phyloP scores from a whole-genome alignment of 139 green algal genomes.

The Chlorella sp. region DNA sequence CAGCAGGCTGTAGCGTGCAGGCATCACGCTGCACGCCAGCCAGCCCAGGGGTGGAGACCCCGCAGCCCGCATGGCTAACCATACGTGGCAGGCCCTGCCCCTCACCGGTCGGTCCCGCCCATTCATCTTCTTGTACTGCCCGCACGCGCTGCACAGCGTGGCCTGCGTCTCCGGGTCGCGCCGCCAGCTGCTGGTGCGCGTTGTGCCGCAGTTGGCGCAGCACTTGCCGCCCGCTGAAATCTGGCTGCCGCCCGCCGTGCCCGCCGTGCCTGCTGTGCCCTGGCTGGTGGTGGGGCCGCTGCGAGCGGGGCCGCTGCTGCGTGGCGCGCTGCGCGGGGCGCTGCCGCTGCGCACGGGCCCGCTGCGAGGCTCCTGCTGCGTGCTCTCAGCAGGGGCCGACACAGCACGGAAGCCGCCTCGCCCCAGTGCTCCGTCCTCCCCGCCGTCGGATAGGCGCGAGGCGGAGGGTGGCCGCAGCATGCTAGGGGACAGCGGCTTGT shows the following conservation, averaged over 20 bases:
- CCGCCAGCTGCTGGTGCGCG: slow-evolving; percentile 23
- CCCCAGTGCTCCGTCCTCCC: not conserved
- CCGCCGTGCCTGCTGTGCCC: not conserved
- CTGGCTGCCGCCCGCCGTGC: not conserved
- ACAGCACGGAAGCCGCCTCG: not conserved
- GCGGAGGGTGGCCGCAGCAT: slow-evolving; percentile 30
- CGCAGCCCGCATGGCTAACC: too few species aligned
- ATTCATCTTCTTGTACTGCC: slow-evolving; percentile 31
- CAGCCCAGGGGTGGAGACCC: too few species aligned
- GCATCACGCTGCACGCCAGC: too few species aligned
- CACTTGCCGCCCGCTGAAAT: not conserved
- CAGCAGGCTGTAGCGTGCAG: too few species aligned
- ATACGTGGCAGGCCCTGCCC: too few species aligned
- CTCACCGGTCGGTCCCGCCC: not conserved
- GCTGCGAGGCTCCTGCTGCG: not conserved
- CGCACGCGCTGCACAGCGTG: slow-evolving; percentile 21
- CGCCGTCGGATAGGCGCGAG: not conserved
- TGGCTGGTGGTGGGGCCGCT: not conserved
- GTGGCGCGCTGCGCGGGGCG: too few species aligned
- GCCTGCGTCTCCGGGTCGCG: not conserved
- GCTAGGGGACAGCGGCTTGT: slow-evolving; percentile 28
- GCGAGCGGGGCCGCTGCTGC: too few species aligned
- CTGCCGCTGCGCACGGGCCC: too few species aligned
- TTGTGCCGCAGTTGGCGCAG: slow-evolving; percentile 26
- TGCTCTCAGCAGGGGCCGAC: not conserved